Evolutionary conservation across 805 yeast genomes (phyloP).

Genomic region (Pachysolen tannophilus): DNA sequence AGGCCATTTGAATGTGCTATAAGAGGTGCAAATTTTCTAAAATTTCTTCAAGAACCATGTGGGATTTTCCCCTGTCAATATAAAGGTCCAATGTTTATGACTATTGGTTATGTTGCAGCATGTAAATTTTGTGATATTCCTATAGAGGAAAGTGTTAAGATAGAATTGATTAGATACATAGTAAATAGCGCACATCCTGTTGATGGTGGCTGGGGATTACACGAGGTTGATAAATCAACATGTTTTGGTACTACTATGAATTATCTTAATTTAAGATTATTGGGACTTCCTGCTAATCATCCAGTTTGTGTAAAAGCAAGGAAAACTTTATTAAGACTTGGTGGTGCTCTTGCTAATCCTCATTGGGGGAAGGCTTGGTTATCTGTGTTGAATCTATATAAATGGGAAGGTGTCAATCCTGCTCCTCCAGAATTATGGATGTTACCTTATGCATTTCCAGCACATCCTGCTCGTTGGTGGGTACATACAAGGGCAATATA

Average conservation of each 20-base stretch:
- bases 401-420: conserved; percentile 97
- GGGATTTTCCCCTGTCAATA: conserved; percentile 91
- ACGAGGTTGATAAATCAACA: conserved; percentile 85
- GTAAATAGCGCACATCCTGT: conserved; percentile 94
- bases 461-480: conserved; percentile 99
- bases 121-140: conserved; percentile 60
- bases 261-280: conserved; percentile 70
- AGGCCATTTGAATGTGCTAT: conserved; percentile 55
- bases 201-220: conserved; percentile 99
- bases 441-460: conserved; percentile 70
- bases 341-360: conserved; percentile 87
- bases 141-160: conserved; percentile 56
- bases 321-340: conserved; percentile 55
- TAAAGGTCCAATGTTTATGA: conserved; percentile 97
- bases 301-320: conserved; percentile 75
- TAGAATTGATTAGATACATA: conserved; percentile 75
- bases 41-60: conserved; percentile 65
- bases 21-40: conserved; percentile 68
- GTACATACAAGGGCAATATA: conserved; percentile 94
- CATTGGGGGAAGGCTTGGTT: conserved; percentile 99
- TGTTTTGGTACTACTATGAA: conserved; percentile 91
- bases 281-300: conserved; percentile 71
- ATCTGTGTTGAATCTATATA: conserved; percentile 68
- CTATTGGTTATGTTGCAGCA: conserved; percentile 78
- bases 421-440: conserved; percentile 95